Evolutionary conservation across 371 early-diverging fungal genomes (phyloP).

Genomic region (Mortierella sp.): DNA sequence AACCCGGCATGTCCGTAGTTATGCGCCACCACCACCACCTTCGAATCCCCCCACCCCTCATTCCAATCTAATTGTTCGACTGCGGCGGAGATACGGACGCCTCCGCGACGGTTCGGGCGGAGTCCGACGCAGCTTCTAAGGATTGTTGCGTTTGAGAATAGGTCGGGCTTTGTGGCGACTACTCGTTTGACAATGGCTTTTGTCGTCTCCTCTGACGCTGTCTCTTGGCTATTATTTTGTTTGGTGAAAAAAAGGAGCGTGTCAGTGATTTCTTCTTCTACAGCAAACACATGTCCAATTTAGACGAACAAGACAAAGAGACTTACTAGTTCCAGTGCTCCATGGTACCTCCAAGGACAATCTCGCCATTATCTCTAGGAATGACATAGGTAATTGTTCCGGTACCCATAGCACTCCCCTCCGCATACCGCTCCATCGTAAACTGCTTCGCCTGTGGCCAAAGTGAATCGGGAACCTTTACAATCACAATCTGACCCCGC

Average conservation of each 20-base stretch:
- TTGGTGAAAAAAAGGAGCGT: background rate
- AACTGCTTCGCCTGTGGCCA: conserved; percentile 60
- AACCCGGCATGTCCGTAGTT: conserved; percentile 89
- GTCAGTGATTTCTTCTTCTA: background rate
- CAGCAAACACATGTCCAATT: background rate
- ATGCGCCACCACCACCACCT: conserved; percentile 69
- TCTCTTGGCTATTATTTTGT: conserved; percentile 48
- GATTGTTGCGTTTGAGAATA: conserved; percentile 62
- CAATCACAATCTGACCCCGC: conserved; percentile 84
- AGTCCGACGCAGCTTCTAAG: conserved; percentile 78
- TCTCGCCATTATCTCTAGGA: conserved; percentile 84
- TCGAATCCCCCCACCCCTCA: conserved; percentile 45
- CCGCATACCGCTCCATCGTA: conserved; percentile 50
- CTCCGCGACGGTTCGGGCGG: conserved; percentile 78
- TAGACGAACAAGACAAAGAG: no score
- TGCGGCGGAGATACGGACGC: conserved; percentile 78
- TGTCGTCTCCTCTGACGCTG: conserved; percentile 57
- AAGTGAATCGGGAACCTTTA: conserved; percentile 68
- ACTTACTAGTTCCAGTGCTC: conserved; percentile 74
- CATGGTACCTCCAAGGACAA: conserved; percentile 84
- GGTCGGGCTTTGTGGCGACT: conserved; percentile 43
- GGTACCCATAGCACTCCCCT: conserved; percentile 50
- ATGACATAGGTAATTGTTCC: conserved; percentile 79
- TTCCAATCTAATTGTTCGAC: conserved; percentile 59
- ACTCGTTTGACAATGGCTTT: conserved; percentile 63